Evolutionary conservation across 2,329 filamentous ascomycete species (phyloP), one percentile per base, ranked within the genome.

Genomic region (Fusarium concolor): DNA sequence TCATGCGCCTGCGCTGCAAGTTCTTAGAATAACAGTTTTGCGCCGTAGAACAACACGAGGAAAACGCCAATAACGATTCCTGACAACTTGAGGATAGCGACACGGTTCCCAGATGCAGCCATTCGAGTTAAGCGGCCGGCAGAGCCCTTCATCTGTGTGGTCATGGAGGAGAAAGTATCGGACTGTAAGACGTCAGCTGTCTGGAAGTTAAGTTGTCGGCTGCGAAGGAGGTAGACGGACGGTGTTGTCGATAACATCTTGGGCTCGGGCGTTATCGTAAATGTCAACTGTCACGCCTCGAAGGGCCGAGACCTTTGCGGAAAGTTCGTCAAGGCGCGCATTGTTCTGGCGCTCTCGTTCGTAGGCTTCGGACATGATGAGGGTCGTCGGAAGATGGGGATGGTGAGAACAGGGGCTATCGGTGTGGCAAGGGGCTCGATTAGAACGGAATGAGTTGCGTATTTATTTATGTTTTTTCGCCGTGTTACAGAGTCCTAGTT

Each of bases 251-350:
- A 99, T 92, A 67, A 97, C 88, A 70, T 92, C 89, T 74, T 98
- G 95, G 73, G 92, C 89, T 60, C 93, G 89, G 49, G 96, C 96
- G 78, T 96, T 94, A 82, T 98, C 94, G 86, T 98, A 97, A 76
- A 99, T 99, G 83, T 99, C 94, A 70, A 98, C 89, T 41, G 96
- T 99, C 50, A 99, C 93, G 79, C 92, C 92, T 76, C 95, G 93
- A 67, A 99, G 87, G 52, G 94, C 93, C 18, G 92, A 92, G 56
- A 98, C 94, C 83, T 99, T 99, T 70, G 89, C 87, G 17, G 92
- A 92, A 37, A 99, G 91, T 78, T 97, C 94, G 75, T 95, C 90
- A 57, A 99, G 92, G 73, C 95, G 94, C 71, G 92, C 90, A 82
- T 98, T 97, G 84, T 99, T 99, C 81, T 99, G 96, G 77, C 88